These are phyloP conservation scores for Neurospora intermedia DNA, from an alignment of 495 filamentous ascomycete species.

Conservation along the genomic window DNA sequence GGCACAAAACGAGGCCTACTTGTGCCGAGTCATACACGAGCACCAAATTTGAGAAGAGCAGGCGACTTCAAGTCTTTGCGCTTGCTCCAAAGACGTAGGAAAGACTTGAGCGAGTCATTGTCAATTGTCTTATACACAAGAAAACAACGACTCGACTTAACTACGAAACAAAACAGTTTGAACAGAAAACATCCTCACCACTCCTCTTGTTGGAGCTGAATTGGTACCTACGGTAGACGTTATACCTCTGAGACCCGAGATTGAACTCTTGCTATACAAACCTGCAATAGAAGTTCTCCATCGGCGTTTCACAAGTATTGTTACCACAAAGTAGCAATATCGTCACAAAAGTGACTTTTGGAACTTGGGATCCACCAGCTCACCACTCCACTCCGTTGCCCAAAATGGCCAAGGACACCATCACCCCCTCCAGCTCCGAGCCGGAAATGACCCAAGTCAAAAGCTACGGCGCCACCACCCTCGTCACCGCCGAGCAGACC, in stretches of 20 bases:
- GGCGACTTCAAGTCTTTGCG: slow-evolving; percentile 55
- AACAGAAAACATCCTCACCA: neutral
- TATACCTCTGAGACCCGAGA: neutral
- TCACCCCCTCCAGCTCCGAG: slow-evolving; percentile 6
- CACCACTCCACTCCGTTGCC: slow-evolving; percentile 7
- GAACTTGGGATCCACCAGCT: neutral
- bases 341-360: neutral
- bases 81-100: slow-evolving; percentile 41
- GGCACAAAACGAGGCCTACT: slow-evolving; percentile 13
- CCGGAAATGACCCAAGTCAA: slow-evolving; percentile 1
- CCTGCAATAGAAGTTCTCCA: neutral
- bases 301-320: neutral
- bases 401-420: slow-evolving; percentile 5
- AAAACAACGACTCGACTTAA: slow-evolving; percentile 3
- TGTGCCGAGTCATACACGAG: slow-evolving; percentile 20
- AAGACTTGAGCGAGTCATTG: slow-evolving; percentile 35
- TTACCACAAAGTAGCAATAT: neutral
- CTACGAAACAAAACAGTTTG: neutral
- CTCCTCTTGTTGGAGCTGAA: neutral
- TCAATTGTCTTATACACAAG: neutral
- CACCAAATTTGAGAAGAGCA: slow-evolving; percentile 26
- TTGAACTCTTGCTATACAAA: slow-evolving; percentile 4
- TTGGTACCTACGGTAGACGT: neutral
- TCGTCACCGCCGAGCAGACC: slow-evolving; percentile 9
- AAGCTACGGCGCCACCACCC: slow-evolving; percentile 7